Conservation (phyloP, 768 basidiomycete genomes). For the Tylopilus vinaceipallidus region DNA sequence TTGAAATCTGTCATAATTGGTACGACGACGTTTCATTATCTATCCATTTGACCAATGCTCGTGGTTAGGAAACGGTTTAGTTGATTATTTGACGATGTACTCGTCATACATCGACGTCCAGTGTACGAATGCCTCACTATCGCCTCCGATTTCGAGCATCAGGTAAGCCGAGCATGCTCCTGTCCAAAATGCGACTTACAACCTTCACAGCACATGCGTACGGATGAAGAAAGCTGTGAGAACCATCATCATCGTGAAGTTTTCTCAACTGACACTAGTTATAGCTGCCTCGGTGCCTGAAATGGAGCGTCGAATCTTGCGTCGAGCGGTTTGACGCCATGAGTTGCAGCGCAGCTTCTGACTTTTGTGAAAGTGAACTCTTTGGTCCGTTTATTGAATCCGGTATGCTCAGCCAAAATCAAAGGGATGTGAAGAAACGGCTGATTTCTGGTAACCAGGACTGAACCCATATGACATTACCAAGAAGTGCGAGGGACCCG, state of each 20-base stretch:
- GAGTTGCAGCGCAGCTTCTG: slow-evolving; percentile 60
- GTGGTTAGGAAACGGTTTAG: slow-evolving; percentile 39
- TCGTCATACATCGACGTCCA: slow-evolving; percentile 47
- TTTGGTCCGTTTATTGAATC: slow-evolving; percentile 21
- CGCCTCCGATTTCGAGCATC: slow-evolving; percentile 28
- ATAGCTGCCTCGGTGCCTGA: slow-evolving; percentile 68
- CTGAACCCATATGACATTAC: slow-evolving; percentile 68
- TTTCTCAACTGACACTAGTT: not conserved
- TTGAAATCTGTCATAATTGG: slow-evolving; percentile 46
- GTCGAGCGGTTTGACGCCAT: slow-evolving; percentile 64
- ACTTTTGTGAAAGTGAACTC: slow-evolving; percentile 56
- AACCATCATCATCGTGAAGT: not conserved
- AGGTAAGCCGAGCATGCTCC: not conserved
- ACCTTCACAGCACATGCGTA: slow-evolving; percentile 29
- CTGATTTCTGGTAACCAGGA: slow-evolving; percentile 22
- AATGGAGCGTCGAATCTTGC: slow-evolving; percentile 53
- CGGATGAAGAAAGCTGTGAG: slow-evolving; percentile 40
- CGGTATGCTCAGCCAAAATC: slow-evolving; percentile 10
- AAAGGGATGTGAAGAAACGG: not conserved
- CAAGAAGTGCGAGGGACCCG: slow-evolving; percentile 49
- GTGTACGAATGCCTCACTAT: slow-evolving; percentile 47
- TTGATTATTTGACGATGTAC: slow-evolving; percentile 36
- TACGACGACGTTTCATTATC: slow-evolving; percentile 9
- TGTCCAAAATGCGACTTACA: not conserved
- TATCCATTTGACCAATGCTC: not conserved